These are phyloP conservation scores for Thielaviopsis populi DNA, from an alignment of 2,329 filamentous ascomycete genomes.

Conservation along the genomic window DNA sequence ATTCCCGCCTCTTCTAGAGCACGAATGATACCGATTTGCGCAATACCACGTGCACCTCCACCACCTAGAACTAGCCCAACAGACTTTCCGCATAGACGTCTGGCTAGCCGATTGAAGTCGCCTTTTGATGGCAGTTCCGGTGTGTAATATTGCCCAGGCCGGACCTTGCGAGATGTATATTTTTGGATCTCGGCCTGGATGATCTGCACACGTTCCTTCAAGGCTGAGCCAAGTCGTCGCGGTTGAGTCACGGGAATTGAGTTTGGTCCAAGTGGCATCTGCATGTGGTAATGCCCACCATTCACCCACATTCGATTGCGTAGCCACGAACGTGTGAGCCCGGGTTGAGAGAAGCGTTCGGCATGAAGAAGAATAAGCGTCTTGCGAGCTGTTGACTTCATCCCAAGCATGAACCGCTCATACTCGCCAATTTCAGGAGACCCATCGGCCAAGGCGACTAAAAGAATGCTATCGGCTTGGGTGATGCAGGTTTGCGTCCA, in stretches of 20 bases:
- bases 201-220: conserved; percentile 88
- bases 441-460: conserved; percentile 80
- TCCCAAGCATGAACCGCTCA: conserved; percentile 86
- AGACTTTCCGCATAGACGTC: conserved; percentile 82
- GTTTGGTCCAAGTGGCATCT: conserved; percentile 45
- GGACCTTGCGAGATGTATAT: conserved; percentile 86
- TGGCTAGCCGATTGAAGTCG: conserved; percentile 85
- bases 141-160: conserved; percentile 76
- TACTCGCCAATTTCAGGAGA: conserved; percentile 90
- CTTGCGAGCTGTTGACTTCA: conserved; percentile 92
- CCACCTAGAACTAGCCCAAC: conserved; percentile 89
- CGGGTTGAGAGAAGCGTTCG: conserved; percentile 73
- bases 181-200: conserved; percentile 96
- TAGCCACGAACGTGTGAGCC: conserved; percentile 77
- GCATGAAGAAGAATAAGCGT: conserved; percentile 79
- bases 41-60: conserved; percentile 79
- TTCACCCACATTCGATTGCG: conserved; percentile 95
- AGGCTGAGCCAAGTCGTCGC: conserved; percentile 65
- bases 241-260: conserved; percentile 23
- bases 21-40: conserved; percentile 85
- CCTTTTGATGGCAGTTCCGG: conserved; percentile 88
- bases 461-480: conserved; percentile 87
- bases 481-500: conserved; percentile 98
- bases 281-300: conserved; percentile 90
- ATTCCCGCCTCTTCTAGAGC: conserved; percentile 93